phyloP scores from a whole-genome alignment of 495 filamentous ascomycete species.

The Neurospora terricola region DNA sequence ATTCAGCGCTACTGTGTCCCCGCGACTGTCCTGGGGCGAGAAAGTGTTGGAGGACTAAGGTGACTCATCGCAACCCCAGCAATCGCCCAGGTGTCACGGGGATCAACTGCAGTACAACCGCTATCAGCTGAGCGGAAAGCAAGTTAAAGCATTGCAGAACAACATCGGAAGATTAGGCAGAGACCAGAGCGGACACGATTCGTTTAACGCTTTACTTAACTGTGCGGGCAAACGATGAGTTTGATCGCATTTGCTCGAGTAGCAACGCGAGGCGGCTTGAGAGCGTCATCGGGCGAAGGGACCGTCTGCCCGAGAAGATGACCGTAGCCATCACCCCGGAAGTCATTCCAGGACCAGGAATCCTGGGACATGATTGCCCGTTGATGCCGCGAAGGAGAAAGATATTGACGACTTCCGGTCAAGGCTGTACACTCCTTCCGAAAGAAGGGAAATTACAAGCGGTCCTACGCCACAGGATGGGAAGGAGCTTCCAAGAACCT shows the following conservation, averaged over 20 bases:
- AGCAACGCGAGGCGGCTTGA: not conserved
- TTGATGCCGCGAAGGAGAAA: not conserved
- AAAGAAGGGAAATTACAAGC: not conserved
- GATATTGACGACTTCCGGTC: not conserved
- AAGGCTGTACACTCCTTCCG: not conserved
- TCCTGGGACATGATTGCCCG: not conserved
- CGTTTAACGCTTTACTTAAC: too few relatives aligned
- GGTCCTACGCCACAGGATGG: not conserved
- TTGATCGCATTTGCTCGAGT: not conserved
- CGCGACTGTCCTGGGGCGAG: constrained; percentile 25
- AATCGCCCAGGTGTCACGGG: not conserved
- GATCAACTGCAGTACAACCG: not conserved
- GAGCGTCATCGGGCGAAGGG: not conserved
- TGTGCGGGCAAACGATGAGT: not conserved
- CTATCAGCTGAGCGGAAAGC: not conserved
- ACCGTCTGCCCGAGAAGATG: not conserved
- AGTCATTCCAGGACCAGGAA: not conserved
- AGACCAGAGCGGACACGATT: too few relatives aligned
- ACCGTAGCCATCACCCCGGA: not conserved
- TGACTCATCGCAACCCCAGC: not conserved
- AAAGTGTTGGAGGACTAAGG: not conserved
- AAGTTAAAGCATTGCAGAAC: not conserved
- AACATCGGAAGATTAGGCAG: too few relatives aligned
- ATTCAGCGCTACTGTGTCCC: constrained; percentile 82
- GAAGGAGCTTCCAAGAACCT: not conserved